Evolutionary conservation across 768 basidiomycete species (phyloP).

Genomic region (Dioszegia hungarica): DNA sequence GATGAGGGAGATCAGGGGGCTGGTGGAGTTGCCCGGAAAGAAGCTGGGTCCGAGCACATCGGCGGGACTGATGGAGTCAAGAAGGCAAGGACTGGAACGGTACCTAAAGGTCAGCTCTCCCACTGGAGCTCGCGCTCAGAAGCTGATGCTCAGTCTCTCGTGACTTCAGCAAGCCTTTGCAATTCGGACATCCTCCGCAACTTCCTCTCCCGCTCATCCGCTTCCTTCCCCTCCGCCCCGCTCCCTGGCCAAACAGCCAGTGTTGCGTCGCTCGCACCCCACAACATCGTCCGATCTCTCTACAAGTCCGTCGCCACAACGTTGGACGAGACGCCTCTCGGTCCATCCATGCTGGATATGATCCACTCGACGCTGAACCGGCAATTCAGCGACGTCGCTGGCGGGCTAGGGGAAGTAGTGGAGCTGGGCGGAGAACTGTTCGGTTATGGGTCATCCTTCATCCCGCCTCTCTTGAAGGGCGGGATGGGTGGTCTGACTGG

Average conservation of each 20-base stretch:
- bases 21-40: slow-evolving; percentile 88
- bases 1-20: slow-evolving; percentile 52
- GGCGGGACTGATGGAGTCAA: slow-evolving; percentile 76
- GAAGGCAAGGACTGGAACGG: slow-evolving; percentile 73
- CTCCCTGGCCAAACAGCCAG: slow-evolving; percentile 3
- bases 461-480: not conserved
- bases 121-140: not conserved
- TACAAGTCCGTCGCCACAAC: slow-evolving; percentile 90
- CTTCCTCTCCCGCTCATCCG: slow-evolving; percentile 29
- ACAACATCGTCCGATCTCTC: slow-evolving; percentile 72
- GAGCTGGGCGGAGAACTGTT: slow-evolving; percentile 17
- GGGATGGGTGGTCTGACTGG: not conserved
- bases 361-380: slow-evolving; percentile 31
- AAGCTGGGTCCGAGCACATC: slow-evolving; percentile 83
- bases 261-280: slow-evolving; percentile 18
- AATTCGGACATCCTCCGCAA: slow-evolving; percentile 71
- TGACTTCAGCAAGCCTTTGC: slow-evolving; percentile 51
- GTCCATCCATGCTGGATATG: slow-evolving; percentile 52
- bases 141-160: slow-evolving; percentile 20
- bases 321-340: slow-evolving; percentile 95
- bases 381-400: slow-evolving; percentile 29
- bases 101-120: slow-evolving; percentile 70
- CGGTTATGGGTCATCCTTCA: slow-evolving; percentile 1
- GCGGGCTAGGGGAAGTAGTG: slow-evolving; percentile 27
- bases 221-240: not conserved